Evolutionary conservation across 371 early-diverging fungal genomes (phyloP).

Genomic region (Mycotypha africana): DNA sequence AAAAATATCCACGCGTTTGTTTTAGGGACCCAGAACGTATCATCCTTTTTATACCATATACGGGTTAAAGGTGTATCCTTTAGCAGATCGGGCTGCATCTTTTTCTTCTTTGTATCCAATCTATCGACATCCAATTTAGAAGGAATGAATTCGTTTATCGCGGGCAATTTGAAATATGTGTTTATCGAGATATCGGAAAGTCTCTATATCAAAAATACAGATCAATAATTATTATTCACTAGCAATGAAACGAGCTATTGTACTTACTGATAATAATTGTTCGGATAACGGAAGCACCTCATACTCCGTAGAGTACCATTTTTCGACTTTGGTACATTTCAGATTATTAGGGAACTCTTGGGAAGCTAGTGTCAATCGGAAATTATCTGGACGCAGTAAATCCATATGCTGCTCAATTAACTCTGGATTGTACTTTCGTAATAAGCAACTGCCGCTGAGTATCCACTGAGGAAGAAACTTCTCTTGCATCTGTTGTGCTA

Average conservation of each 20-base stretch:
- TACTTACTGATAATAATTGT: constrained; percentile 48
- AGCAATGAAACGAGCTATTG: background rate
- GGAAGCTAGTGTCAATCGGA: constrained; percentile 44
- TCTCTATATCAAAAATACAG: constrained; percentile 2
- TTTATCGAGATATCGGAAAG: constrained; percentile 20
- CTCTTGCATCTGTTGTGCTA: constrained; percentile 52
- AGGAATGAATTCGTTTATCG: constrained; percentile 82
- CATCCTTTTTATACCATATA: constrained; percentile 92
- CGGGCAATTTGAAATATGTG: constrained; percentile 66
- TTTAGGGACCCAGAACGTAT: constrained; percentile 81
- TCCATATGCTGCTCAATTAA: constrained; percentile 49
- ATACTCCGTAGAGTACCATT: constrained; percentile 84
- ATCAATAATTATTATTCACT: background rate
- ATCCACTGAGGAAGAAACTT: constrained; percentile 64
- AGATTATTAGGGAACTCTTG: constrained; percentile 46
- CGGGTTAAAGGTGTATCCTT: constrained; percentile 61
- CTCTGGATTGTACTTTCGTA: constrained; percentile 53
- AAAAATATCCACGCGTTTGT: constrained; percentile 49
- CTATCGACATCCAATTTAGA: constrained; percentile 48
- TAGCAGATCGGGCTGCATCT: constrained; percentile 50
- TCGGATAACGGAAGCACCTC: constrained; percentile 52
- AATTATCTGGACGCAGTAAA: constrained; percentile 60
- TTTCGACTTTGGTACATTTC: constrained; percentile 50
- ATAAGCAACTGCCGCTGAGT: constrained; percentile 59
- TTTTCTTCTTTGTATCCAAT: constrained; percentile 25